Evolutionary conservation across 768 basidiomycete genomes (phyloP).

Genomic region (Rhodotorula graminis): DNA sequence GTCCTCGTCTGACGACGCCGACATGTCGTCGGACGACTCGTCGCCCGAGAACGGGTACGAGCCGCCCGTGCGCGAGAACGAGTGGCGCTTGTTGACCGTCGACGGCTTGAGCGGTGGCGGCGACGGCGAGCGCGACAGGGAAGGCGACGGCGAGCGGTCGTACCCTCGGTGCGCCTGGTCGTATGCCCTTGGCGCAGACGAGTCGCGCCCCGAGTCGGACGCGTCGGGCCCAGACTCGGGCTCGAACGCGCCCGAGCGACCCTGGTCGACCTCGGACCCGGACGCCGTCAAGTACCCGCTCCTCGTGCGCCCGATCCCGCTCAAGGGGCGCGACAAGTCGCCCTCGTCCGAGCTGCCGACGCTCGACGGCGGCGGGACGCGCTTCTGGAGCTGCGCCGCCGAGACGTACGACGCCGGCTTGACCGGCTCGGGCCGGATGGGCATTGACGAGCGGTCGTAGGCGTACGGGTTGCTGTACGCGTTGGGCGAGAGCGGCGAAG

Average conservation of each 20-base stretch:
- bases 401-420: neutral
- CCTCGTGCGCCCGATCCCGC: neutral
- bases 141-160: neutral
- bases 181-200: too few species aligned
- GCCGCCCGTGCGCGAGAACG: conserved; percentile 3
- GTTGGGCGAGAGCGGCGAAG: conserved; percentile 4
- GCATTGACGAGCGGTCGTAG: neutral
- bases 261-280: neutral
- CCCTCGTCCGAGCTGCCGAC: conserved; percentile 15
- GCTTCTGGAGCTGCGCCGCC: neutral
- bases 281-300: neutral
- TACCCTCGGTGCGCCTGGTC: neutral
- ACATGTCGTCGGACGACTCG: neutral
- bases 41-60: conserved; percentile 8
- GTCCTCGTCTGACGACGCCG: neutral
- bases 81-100: neutral
- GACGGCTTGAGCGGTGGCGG: neutral
- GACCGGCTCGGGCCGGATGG: conserved; percentile 16
- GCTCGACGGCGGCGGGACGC: neutral
- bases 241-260: too few species aligned
- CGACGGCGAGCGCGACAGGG: neutral
- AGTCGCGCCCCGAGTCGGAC: too few species aligned
- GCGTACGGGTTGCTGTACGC: neutral
- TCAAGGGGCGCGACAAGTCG: neutral
- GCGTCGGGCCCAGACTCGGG: too few species aligned